A percentile compares a stretch with the other conserved stretches of the same genome.
These are phyloP conservation scores for Lachancea nothofagi DNA, from an alignment of 805 yeast genomes.

Conservation along the genomic window DNA sequence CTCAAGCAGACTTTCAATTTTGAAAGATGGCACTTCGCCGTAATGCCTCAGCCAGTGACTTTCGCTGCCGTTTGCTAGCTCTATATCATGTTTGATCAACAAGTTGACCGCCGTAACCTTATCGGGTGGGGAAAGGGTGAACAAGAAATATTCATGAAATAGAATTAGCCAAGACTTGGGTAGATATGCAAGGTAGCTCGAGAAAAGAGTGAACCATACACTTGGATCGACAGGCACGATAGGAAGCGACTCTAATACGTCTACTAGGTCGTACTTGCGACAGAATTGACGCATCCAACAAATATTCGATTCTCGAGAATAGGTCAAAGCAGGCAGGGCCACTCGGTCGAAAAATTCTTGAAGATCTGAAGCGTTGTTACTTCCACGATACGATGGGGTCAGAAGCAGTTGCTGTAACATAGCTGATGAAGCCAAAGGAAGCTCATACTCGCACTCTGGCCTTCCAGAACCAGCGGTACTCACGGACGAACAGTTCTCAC, in stretches of 20 bases:
- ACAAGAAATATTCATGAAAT: not conserved
- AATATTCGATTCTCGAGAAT: not conserved
- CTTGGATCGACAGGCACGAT: conserved; percentile 1
- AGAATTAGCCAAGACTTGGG: not conserved
- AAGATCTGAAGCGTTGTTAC: not conserved
- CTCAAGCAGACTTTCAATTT: not conserved
- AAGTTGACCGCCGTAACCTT: not conserved
- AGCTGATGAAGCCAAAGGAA: no score
- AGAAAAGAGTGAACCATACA: no score
- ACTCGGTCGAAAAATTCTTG: not conserved
- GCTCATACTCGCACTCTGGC: no score
- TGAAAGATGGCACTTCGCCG: not conserved
- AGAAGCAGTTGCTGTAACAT: not conserved
- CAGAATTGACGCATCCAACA: not conserved
- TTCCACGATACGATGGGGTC: not conserved
- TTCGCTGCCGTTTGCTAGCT: not conserved
- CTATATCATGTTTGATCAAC: not conserved
- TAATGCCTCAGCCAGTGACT: not conserved
- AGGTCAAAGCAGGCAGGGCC: not conserved
- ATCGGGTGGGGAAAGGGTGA: not conserved
- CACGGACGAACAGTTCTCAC: not conserved
- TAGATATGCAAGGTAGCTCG: not conserved
- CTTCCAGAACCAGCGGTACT: no score
- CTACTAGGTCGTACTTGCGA: not conserved
- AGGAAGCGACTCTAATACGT: not conserved